These are phyloP conservation scores for Mycena capillaripes DNA, from an alignment of 768 basidiomycete genomes.

Conservation along the genomic window DNA sequence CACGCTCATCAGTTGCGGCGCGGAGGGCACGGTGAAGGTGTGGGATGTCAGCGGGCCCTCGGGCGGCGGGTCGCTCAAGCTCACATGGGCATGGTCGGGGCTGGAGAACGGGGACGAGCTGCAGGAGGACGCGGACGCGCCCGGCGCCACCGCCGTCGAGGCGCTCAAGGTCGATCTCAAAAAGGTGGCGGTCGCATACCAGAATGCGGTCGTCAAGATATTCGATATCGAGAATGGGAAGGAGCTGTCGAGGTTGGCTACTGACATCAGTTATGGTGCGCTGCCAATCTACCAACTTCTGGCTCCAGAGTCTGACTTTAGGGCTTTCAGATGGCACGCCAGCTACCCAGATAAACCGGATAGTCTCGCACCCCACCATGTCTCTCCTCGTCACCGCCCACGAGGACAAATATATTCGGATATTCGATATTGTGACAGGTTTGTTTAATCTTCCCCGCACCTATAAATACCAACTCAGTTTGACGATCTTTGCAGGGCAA, in stretches of 20 bases:
- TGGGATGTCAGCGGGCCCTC: constrained; percentile 88
- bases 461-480: not conserved
- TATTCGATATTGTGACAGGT: constrained; percentile 91
- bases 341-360: constrained; percentile 86
- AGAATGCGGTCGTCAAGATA: constrained; percentile 90
- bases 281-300: not conserved
- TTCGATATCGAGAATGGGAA: constrained; percentile 93
- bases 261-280: constrained; percentile 72
- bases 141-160: constrained; percentile 88
- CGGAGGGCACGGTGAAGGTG: constrained; percentile 93
- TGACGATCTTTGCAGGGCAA: constrained; percentile 64
- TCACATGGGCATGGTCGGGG: constrained; percentile 88
- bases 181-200: constrained; percentile 92
- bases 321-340: constrained; percentile 74
- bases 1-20: constrained; percentile 89
- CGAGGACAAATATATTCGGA: constrained; percentile 93
- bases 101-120: constrained; percentile 65
- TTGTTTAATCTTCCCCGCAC: constrained; percentile 42
- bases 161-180: constrained; percentile 86
- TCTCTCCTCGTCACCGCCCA: constrained; percentile 90
- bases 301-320: constrained; percentile 13
- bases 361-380: constrained; percentile 93
- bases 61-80: constrained; percentile 72
- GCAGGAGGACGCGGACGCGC: constrained; percentile 65
- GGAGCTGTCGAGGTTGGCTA: constrained; percentile 74